Evolutionary conservation across 2,329 filamentous ascomycete genomes (phyloP).

Genomic region (Aspergillus pseudotamarii): DNA sequence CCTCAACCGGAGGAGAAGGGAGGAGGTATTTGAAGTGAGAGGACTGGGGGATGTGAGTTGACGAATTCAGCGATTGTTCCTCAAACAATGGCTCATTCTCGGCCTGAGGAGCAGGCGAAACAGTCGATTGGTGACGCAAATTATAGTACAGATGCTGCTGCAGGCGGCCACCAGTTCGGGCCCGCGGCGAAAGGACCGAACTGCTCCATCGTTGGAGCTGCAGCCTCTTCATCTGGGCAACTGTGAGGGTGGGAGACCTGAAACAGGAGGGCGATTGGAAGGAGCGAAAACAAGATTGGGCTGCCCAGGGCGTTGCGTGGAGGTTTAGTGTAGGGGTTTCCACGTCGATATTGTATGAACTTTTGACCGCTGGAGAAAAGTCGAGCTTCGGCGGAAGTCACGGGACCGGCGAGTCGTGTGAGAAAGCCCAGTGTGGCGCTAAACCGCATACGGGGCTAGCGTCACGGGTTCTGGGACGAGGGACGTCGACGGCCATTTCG

Average conservation of each 20-base stretch:
- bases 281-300: constrained; percentile 19
- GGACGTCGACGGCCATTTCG: constrained; percentile 35
- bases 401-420: constrained; percentile 38
- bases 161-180: constrained; percentile 43
- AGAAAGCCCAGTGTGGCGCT: constrained; percentile 28
- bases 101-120: constrained; percentile 32
- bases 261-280: constrained; percentile 7
- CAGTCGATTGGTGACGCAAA: constrained; percentile 47
- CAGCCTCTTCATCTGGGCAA: constrained; percentile 53
- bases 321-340: constrained; percentile 13
- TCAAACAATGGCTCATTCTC: constrained; percentile 31
- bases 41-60: constrained; percentile 27
- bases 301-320: constrained; percentile 23
- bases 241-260: constrained; percentile 14
- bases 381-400: constrained; percentile 43
- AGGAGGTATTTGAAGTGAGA: constrained; percentile 48
- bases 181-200: constrained; percentile 52
- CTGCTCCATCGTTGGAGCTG: constrained; percentile 57
- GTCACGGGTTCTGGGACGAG: constrained; percentile 32
- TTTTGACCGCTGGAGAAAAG: constrained; percentile 37
- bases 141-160: constrained; percentile 39
- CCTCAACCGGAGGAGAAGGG: constrained; percentile 71
- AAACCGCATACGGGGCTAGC: constrained; percentile 26
- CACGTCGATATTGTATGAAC: constrained; percentile 19
- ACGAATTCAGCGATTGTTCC: constrained; percentile 26